Evolutionary conservation across 2,329 filamentous ascomycete species (phyloP), one percentile per base, ranked within the genome.

Genomic region (Xylaria sp.): DNA sequence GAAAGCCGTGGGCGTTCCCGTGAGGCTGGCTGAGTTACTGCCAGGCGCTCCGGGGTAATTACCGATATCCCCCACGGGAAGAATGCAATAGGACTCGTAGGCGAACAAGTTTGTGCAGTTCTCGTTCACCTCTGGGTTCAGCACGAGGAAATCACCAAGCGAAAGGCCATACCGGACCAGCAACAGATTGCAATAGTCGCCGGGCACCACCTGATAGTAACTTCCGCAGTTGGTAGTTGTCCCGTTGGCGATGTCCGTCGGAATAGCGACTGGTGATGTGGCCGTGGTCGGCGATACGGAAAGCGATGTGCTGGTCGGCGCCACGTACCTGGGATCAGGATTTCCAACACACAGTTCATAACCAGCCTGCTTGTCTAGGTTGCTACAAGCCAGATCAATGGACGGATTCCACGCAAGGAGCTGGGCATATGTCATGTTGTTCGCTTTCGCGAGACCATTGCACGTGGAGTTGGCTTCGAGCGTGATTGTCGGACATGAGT

Each of bases 141-240:
- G 69, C 61, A 79, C 76, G 2, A 69, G 29, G 57, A 80, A 80
- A 68, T 80, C 77, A 15, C 55, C 44, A 0, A 79, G 68, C 1
- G 74, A 71, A 39, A 80, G 77, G 17, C 67, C 66, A 31, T 73
- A 77, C 50, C 73, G 73, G 20, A 79, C 53, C 2, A 70, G 63
- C 2, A 81, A 59, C 31, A 75, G 55, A 62, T 77, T 76, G 61
- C 78, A 81, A 63, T 77, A 78, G 59, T 81, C 79, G 11, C 76
- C 78, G 1, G 64, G 36, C 36, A 70, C 10, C 1, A 73, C 75
- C 20, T 72, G 22, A 63, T 81, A 79, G 54, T 68, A 81, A 15
- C 53, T 56, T 27, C 71, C 77, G 60, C 77, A 80, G 5, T 69
- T 45, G 0, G 47, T 57, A 22, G 68, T 75, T 0, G 73, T 68